Percentiles rank a stretch among this genome's conserved stretches.
phyloP scores from a whole-genome alignment of 1,139 yeast species.

The Candida gigantensis region DNA sequence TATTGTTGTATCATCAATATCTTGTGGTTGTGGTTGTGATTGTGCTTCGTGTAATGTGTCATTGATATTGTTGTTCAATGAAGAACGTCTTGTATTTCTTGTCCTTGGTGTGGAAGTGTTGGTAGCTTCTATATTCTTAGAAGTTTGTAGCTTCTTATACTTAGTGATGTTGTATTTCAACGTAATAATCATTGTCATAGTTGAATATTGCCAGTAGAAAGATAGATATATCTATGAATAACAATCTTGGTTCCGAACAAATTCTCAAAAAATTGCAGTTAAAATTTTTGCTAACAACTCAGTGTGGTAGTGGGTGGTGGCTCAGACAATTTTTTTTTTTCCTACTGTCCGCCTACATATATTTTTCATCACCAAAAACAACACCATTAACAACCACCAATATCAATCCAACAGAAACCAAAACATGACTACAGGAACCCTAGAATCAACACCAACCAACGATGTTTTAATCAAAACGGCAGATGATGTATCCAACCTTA shows the following conservation, averaged over 20 bases:
- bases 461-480: conserved; percentile 52
- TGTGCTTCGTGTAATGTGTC: too few relatives aligned
- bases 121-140: not conserved
- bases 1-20: too few relatives aligned
- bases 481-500: conserved; percentile 63
- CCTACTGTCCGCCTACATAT: not conserved
- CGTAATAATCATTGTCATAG: too few relatives aligned
- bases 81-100: conserved; percentile 4
- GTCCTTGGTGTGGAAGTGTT: conserved; percentile 1
- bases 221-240: too few relatives aligned
- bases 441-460: conserved; percentile 24
- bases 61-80: conserved; percentile 1
- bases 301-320: not conserved
- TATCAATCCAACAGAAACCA: conserved; percentile 3
- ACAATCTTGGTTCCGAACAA: too few relatives aligned
- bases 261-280: conserved; percentile 4
- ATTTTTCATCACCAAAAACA: too few relatives aligned
- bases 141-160: conserved; percentile 1
- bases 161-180: conserved; percentile 17
- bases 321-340: too few relatives aligned
- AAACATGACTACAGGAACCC: conserved; percentile 5
- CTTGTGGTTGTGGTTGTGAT: conserved; percentile 6
- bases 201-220: too few relatives aligned
- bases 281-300: not conserved
- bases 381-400: too few relatives aligned